Conservation (phyloP, 345 rosid species). For the Salix suchowensis region DNA sequence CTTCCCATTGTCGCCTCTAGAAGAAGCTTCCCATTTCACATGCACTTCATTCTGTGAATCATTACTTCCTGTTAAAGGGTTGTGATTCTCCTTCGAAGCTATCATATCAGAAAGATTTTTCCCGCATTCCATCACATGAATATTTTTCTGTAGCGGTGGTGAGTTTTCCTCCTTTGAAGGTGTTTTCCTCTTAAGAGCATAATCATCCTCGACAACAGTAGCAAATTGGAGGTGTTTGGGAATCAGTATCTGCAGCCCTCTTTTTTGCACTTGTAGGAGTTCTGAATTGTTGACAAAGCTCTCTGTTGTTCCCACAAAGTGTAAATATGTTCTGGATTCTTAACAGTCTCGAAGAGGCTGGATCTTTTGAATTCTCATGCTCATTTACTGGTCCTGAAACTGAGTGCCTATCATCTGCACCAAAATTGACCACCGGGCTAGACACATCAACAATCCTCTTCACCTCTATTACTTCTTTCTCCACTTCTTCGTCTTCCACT, state of each 20-base stretch:
- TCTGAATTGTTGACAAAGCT: slow-evolving; percentile 58
- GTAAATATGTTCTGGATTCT: slow-evolving; percentile 90
- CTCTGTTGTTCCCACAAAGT: slow-evolving; percentile 91
- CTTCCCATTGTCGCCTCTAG: slow-evolving; percentile 45
- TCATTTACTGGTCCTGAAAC: background rate
- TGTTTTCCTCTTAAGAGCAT: background rate
- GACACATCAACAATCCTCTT: slow-evolving; percentile 31
- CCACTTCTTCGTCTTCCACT: slow-evolving; percentile 60
- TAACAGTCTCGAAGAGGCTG: slow-evolving; percentile 48
- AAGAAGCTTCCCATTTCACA: slow-evolving; percentile 62
- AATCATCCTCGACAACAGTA: slow-evolving; percentile 4
- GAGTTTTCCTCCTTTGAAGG: slow-evolving; percentile 16
- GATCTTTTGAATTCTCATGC: slow-evolving; percentile 32
- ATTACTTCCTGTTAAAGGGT: slow-evolving; percentile 27
- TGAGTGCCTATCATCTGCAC: background rate
- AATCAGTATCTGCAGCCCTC: slow-evolving; percentile 24
- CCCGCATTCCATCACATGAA: slow-evolving; percentile 8
- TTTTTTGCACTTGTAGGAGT: slow-evolving; percentile 29
- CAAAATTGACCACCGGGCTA: slow-evolving; percentile 4
- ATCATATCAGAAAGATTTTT: slow-evolving; percentile 4
- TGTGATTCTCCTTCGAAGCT: slow-evolving; percentile 50
- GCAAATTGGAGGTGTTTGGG: background rate
- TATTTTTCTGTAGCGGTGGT: background rate
- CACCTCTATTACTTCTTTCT: slow-evolving; percentile 76
- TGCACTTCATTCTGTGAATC: slow-evolving; percentile 43